Evolutionary conservation across 805 yeast species (phyloP), one percentile per base, ranked within the genome.

Genomic region (Zygosaccharomyces pseudorouxii): DNA sequence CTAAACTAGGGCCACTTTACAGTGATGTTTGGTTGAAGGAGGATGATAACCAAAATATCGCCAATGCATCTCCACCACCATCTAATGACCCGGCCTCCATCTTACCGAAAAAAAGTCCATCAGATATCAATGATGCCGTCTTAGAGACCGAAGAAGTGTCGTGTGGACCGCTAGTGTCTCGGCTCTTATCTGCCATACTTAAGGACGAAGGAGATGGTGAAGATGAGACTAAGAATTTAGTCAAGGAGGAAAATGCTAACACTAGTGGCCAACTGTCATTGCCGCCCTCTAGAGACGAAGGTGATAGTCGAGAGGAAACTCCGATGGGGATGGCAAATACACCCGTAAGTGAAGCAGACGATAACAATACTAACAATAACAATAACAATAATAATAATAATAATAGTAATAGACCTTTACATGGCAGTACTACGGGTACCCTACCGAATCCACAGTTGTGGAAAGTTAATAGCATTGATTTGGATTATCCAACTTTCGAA

Each of bases 91-190:
- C 77, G 46, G 59, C 71, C 4, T 53, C 68, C 5, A 58, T 67
- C 4, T 55, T 69, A 4, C 82, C 96, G 0, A 82, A 77, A 52
- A 86, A 84, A 4, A 72, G 83, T 1, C 71, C 82, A 1, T 81
- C 77, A 19, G 75, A 72, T 23, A 43, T 65, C 9, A 57, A 68
- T 23, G 95, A 86, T 58, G 82, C 78, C 4, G 65, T 69, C 1
- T 65, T 90, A 48, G 92, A 86, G 54, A 75, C 84, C 0, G 92
- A 86, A 49, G 81, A 78, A 19, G 72, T 92, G 1, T 84, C 95
- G 0, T 84, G 96, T 63, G 99, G 99, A 0, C 98, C 99, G 1
- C 73, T 92, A 30, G 84, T 95, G 0, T 82, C 90, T 20, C 76
- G 99, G 50, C 71, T 92, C 39, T 64, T 92, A 45, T 79, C 96